Evolutionary conservation across 805 yeast genomes (phyloP).

Genomic region (Scheffersomyces spartinae): DNA sequence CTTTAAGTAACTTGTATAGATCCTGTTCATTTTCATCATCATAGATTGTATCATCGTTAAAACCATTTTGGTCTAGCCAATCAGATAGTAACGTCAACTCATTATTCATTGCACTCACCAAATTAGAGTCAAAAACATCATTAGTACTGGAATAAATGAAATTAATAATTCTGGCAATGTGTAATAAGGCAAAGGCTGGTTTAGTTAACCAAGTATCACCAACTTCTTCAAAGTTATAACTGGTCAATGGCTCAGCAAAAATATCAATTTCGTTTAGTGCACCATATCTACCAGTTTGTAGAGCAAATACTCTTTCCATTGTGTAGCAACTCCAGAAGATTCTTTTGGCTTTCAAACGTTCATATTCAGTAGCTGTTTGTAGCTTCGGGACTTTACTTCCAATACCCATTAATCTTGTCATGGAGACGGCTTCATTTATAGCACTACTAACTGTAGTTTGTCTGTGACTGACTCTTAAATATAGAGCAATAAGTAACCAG

Average conservation of each 20-base stretch:
- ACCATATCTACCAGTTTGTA: constrained; percentile 39
- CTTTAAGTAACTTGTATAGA: constrained; percentile 12
- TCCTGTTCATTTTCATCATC: constrained; percentile 5
- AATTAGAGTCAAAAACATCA: constrained; percentile 14
- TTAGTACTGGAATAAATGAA: constrained; percentile 18
- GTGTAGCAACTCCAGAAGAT: constrained; percentile 46
- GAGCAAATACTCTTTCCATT: constrained; percentile 40
- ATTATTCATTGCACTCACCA: constrained; percentile 19
- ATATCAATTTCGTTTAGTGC: constrained; percentile 25
- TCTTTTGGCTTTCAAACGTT: constrained; percentile 34
- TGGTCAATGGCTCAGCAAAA: constrained; percentile 19
- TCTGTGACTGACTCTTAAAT: constrained; percentile 25
- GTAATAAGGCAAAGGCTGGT: constrained; percentile 35
- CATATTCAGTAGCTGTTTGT: constrained; percentile 23
- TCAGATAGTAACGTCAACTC: constrained; percentile 15
- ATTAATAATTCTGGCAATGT: constrained; percentile 28
- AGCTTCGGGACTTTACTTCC: constrained; percentile 7
- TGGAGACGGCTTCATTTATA: constrained; percentile 28
- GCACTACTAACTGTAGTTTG: constrained; percentile 33
- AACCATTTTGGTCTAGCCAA: constrained; percentile 26
- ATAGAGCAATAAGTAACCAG: constrained; percentile 35
- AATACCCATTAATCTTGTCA: constrained; percentile 34
- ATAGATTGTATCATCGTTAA: constrained; percentile 12
- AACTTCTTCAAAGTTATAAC: constrained; percentile 12
- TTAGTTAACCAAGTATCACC: constrained; percentile 39